These are phyloP conservation scores for maize (Zea mays) DNA, from an alignment of 176 grass and related monocot genomes.

Conservation along the genomic window DNA sequence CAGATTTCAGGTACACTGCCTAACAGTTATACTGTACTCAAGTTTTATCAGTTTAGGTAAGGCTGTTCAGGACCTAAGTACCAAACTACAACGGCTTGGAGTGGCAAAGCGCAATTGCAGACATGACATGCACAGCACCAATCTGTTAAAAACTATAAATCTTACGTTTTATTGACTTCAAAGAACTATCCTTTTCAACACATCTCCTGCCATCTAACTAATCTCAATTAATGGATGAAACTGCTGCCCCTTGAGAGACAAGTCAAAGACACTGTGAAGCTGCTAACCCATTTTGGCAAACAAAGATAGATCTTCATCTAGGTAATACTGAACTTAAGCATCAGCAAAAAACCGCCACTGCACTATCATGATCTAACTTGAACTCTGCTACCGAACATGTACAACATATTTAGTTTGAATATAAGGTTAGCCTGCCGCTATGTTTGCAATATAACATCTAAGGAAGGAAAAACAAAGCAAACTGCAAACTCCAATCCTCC, in stretches of 20 bases:
- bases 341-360: background rate
- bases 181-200: background rate
- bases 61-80: background rate
- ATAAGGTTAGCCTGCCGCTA: background rate
- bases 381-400: background rate
- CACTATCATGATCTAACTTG: background rate
- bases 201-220: background rate
- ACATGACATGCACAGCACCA: conserved; percentile 1
- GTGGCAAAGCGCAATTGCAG: background rate
- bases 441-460: background rate
- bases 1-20: background rate
- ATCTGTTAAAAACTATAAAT: background rate
- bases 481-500: background rate
- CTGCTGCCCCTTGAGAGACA: background rate
- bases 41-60: background rate
- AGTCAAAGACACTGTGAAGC: background rate
- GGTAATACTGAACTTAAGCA: background rate
- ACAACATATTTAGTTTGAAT: conserved; percentile 1
- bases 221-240: background rate
- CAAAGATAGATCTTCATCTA: background rate
- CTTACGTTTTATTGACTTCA: background rate
- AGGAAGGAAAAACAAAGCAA: conserved; percentile 3
- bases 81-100: background rate
- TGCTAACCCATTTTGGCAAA: background rate
- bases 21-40: background rate